Percentiles rank a stretch among this genome's conserved stretches.
Evolutionary conservation across 2,329 filamentous ascomycete genomes (phyloP).

Genomic region (Sarocladiaceae sp.): DNA sequence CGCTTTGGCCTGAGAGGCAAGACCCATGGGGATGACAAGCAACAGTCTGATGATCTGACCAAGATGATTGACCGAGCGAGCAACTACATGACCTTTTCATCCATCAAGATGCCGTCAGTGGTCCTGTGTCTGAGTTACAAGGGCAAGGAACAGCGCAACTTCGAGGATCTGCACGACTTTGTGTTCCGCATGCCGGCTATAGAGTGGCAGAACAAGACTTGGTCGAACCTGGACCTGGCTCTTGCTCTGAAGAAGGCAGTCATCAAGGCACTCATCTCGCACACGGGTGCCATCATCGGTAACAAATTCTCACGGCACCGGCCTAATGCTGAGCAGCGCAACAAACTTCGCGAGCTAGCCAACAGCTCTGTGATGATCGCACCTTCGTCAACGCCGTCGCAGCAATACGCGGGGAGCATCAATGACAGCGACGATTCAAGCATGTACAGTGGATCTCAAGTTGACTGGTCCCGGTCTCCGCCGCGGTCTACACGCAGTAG

Average conservation of each 20-base stretch:
- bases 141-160: constrained; percentile 87
- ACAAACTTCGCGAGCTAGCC: constrained; percentile 75
- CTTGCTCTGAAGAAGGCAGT: constrained; percentile 91
- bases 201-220: constrained; percentile 97
- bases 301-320: constrained; percentile 94
- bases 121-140: constrained; percentile 96
- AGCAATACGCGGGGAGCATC: constrained; percentile 34
- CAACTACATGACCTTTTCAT: constrained; percentile 94
- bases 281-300: constrained; percentile 91
- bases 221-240: constrained; percentile 94
- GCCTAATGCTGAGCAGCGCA: constrained; percentile 72
- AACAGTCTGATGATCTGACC: constrained; percentile 78
- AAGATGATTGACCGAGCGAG: constrained; percentile 95
- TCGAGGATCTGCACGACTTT: constrained; percentile 95
- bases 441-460: constrained; percentile 43
- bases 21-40: constrained; percentile 46
- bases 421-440: constrained; percentile 54
- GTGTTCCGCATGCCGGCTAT: constrained; percentile 92
- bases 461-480: constrained; percentile 54
- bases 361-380: constrained; percentile 63
- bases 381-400: constrained; percentile 33
- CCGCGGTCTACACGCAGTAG: constrained; percentile 45
- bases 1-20: constrained; percentile 52
- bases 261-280: constrained; percentile 86
- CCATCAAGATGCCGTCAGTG: constrained; percentile 91